Percentiles rank a stretch among this genome's conserved stretches.
These are phyloP conservation scores for Xylaria bambusicola DNA, from an alignment of 495 filamentous ascomycete genomes.

Conservation along the genomic window DNA sequence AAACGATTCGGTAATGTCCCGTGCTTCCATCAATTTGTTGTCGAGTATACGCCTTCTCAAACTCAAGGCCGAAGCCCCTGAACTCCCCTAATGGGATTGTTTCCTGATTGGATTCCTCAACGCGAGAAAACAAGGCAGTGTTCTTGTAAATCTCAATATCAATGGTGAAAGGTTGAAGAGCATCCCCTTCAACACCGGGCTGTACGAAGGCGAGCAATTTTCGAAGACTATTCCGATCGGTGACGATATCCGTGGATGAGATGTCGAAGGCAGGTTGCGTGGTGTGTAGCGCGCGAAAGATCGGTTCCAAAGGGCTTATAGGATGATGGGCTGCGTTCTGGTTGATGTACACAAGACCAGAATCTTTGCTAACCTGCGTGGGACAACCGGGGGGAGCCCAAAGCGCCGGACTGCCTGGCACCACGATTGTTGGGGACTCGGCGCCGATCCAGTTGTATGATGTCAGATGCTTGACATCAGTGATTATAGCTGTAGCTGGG, in stretches of 20 bases:
- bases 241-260: conserved; percentile 45
- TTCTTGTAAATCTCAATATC: conserved; percentile 42
- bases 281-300: conserved; percentile 51
- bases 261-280: conserved; percentile 48
- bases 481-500: conserved; percentile 33
- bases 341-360: conserved; percentile 41
- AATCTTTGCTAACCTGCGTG: conserved; percentile 36
- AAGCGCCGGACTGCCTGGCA: conserved; percentile 43
- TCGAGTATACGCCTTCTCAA: conserved; percentile 53
- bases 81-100: conserved; percentile 40
- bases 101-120: conserved; percentile 34
- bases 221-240: conserved; percentile 56
- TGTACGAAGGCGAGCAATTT: conserved; percentile 53
- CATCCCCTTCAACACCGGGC: conserved; percentile 25
- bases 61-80: conserved; percentile 49
- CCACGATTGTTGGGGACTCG: conserved; percentile 38
- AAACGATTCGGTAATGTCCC: conserved; percentile 51
- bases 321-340: conserved; percentile 50
- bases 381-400: conserved; percentile 37
- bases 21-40: conserved; percentile 39
- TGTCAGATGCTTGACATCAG: conserved; percentile 43
- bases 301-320: conserved; percentile 48
- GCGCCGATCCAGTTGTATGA: conserved; percentile 55
- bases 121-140: conserved; percentile 46
- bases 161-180: conserved; percentile 45